Evolutionary conservation across 495 filamentous ascomycete genomes (phyloP), one percentile per base, ranked within the genome.

Genomic region (Cladorrhinum samala): DNA sequence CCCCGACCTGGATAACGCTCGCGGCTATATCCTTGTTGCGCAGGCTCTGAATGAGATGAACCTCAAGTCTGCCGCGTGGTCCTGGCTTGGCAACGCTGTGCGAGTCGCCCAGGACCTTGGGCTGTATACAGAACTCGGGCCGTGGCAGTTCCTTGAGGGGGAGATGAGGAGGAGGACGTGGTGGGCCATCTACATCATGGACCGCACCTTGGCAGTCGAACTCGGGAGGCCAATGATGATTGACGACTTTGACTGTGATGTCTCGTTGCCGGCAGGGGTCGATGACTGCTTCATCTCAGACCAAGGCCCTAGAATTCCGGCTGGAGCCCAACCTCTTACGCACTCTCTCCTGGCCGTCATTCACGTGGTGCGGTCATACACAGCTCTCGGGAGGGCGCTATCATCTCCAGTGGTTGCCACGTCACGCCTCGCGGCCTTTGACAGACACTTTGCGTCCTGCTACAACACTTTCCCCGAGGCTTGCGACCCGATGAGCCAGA

Each of bases 151-250:
- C 11, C 71, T 95, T 14, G 93, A 97, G 66, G 81, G 77, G n/a
- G 94, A 96, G 62, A 91, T 89, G 83, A 78, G 91, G 47, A 78
- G 87, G 50, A 79, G 93, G 45, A 82, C 95, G 11, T 98, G 93
- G 93, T 98, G 93, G 93, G 81, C 87, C 27, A 81, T 96, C 54
- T 97, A 96, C 68, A 81, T 86, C 43, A 89, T 90, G 73, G 93
- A 98, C 72, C 82, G 93, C 49, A 72, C 87, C 38, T 71, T 95
- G 9, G 84, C 90, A 3, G 75, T 96, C 39, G 90, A 95, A 59
- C 77, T 91, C 37, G 89, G 91, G 11, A 81, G 86, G 49, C 90
- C 92, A 3, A 79, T 87, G 18, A 72, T 89, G 58, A 95, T 97
- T 60, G 84, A 94, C 58, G 92, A 96, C 56, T 79, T 83, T 40